Base-by-base conservation (phyloP, 106 monocot species). In the Alisma plantagoaquatica region DNA sequence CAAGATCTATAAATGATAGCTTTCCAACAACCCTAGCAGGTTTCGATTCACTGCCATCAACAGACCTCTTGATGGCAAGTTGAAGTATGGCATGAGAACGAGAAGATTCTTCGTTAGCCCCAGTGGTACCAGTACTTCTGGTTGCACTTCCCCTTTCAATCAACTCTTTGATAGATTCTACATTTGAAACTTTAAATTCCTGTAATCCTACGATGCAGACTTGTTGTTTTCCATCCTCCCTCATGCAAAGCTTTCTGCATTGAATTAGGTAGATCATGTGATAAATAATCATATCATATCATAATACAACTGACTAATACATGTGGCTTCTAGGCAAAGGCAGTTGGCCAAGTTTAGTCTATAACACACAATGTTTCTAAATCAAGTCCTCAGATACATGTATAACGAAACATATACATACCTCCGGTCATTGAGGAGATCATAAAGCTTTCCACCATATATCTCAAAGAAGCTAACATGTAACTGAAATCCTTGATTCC, bases 51-150 rank as follows among this genome's bases (percentile, higher is more conserved):
- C 49, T 81, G 21, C 75, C 84, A 66, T 96, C 80, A 15, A 65
- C 67, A 19, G 73, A 67, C 57, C 65, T 84, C 56, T 96, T 89
- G 57, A 96, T 84, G 53, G 66, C 96, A 78, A 96, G 96, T 62
- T 89, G 96, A 48, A 96, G 96, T 65, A 96, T 89, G 15, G 96
- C 96, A 76, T 96, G 96, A 63, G 96, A 96, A 31, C 88, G 68
- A n/a, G 96, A 96, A 18, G 96, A 96, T 67, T 96, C 96, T 53
- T 96, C 96, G 67, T 96, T 96, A 46, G 96, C 96, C 38, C 96
- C 96, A 10, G 96, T 96, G 47, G 84, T 96, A 33, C 96, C 96
- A 2, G 78, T 96, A 66, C 84, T 96, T 63, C 96, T 73, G 4
- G 84, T 81, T 9, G 96, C 84, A 81, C 84, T 96, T 60, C 96